Conservation (phyloP, 2,329 filamentous ascomycete species). For the Fusarium dimerum region DNA sequence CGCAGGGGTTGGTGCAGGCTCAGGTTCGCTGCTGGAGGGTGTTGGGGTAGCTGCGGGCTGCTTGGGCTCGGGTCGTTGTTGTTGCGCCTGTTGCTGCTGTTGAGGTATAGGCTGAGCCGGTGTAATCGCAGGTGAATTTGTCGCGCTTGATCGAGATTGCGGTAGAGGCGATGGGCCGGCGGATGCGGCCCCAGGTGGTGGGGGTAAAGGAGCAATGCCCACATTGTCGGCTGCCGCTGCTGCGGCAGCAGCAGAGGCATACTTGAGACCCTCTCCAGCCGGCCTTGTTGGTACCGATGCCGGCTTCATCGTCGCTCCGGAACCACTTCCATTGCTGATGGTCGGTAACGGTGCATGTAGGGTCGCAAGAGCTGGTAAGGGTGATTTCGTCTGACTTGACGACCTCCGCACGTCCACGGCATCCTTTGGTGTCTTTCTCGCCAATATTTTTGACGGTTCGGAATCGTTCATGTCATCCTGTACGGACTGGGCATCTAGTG, state of each 20-base stretch:
- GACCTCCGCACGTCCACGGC: slow-evolving; percentile 60
- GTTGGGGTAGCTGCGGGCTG: slow-evolving; percentile 28
- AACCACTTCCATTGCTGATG: slow-evolving; percentile 57
- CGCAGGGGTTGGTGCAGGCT: slow-evolving; percentile 9
- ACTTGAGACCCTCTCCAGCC: slow-evolving; percentile 89
- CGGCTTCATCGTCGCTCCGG: slow-evolving; percentile 80
- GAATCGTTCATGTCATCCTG: slow-evolving; percentile 69
- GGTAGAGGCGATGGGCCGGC: slow-evolving; percentile 51
- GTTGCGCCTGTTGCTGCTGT: slow-evolving; percentile 18
- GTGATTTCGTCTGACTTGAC: slow-evolving; percentile 92
- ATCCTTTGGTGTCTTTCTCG: slow-evolving; percentile 63
- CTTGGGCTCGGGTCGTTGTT: slow-evolving; percentile 31
- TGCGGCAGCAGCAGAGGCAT: slow-evolving; percentile 92
- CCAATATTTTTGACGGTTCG: slow-evolving; percentile 47
- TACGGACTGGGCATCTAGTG: slow-evolving; percentile 90
- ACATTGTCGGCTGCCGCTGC: slow-evolving; percentile 90
- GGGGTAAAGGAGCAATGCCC: slow-evolving; percentile 89
- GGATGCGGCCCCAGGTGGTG: slow-evolving; percentile 68
- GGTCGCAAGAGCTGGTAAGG: slow-evolving; percentile 87
- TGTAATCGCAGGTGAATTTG: slow-evolving; percentile 54
- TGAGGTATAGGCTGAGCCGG: slow-evolving; percentile 48
- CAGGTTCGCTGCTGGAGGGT: slow-evolving; percentile 28
- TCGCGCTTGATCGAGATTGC: slow-evolving; percentile 56
- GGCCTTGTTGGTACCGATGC: slow-evolving; percentile 82
- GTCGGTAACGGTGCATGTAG: slow-evolving; percentile 73